These are phyloP conservation scores for Mixia osmundae DNA, from an alignment of 1,284 basidiomycete genomes.

Conservation along the genomic window DNA sequence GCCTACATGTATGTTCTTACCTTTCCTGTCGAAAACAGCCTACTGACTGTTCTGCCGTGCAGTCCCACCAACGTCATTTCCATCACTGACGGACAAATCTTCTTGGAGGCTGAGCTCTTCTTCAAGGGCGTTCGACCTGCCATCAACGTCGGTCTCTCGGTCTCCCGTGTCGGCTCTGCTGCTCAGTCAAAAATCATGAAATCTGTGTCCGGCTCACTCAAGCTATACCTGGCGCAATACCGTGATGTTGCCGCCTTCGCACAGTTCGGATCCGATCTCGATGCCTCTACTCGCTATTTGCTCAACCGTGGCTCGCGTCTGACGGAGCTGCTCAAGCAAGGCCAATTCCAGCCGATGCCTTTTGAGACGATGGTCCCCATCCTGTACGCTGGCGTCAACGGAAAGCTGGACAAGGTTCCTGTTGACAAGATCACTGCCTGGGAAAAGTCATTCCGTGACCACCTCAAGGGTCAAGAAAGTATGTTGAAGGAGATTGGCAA, in stretches of 20 bases:
- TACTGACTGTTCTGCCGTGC: constrained; percentile 5
- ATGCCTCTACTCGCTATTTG: constrained; percentile 72
- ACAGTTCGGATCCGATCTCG: constrained; percentile 98
- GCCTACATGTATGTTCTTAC: constrained; percentile 50
- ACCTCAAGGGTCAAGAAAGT: constrained; percentile 17
- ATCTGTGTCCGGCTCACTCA: constrained; percentile 98
- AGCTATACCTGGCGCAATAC: constrained; percentile 98
- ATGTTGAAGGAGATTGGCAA: constrained; percentile 38
- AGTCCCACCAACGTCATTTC: constrained; percentile 63
- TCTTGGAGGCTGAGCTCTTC: constrained; percentile 74
- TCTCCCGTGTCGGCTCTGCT: constrained; percentile 97
- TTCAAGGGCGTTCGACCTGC: constrained; percentile 35
- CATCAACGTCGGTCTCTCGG: constrained; percentile 99
- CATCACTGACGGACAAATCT: constrained; percentile 95
- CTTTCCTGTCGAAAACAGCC: constrained; percentile 16
- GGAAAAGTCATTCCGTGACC: constrained; percentile 39
- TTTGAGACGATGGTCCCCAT: constrained; percentile 95
- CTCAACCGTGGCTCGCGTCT: constrained; percentile 92
- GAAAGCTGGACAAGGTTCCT: constrained; percentile 37
- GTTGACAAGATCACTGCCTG: constrained; percentile 57
- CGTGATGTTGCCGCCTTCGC: constrained; percentile 99
- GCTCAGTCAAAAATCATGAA: constrained; percentile 73
- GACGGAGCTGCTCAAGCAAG: constrained; percentile 97
- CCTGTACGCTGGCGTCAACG: constrained; percentile 97
- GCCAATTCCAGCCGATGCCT: constrained; percentile 58